These are phyloP conservation scores for Ajuga reptans DNA, from an alignment of 305 asterid genomes.

Conservation along the genomic window DNA sequence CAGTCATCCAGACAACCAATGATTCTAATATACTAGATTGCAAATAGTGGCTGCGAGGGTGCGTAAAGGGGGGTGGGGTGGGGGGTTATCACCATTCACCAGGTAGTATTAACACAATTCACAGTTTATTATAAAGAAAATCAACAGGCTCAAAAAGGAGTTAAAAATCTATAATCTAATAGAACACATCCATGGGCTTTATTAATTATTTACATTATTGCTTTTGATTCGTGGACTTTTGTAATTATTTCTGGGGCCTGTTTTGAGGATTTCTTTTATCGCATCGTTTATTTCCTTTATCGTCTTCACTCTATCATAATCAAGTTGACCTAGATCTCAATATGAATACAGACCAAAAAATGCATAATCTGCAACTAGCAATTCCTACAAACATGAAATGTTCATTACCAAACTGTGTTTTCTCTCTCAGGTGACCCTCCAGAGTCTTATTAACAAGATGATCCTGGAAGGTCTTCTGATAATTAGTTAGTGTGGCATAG, in stretches of 20 bases:
- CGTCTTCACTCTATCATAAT: too few species aligned
- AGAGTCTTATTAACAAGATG: conserved; percentile 78
- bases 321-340: not conserved
- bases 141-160: not conserved
- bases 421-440: conserved; percentile 54
- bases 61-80: too few species aligned
- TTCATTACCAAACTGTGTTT: conserved; percentile 37
- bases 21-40: not conserved
- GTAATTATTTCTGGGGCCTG: too few species aligned
- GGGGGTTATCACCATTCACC: not conserved
- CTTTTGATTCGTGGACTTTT: too few species aligned
- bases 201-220: too few species aligned
- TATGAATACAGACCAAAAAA: not conserved
- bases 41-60: not conserved
- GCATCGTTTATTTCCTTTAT: too few species aligned
- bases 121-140: not conserved
- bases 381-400: not conserved
- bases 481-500: conserved; percentile 74
- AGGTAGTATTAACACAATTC: not conserved
- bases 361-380: conserved; percentile 1
- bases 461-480: conserved; percentile 78
- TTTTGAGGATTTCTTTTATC: too few species aligned
- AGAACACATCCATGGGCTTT: too few species aligned
- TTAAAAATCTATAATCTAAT: too few species aligned
- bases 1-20: conserved; percentile 8